Conservation (phyloP, 345 rosid species). For the Linum usitatissimum region DNA sequence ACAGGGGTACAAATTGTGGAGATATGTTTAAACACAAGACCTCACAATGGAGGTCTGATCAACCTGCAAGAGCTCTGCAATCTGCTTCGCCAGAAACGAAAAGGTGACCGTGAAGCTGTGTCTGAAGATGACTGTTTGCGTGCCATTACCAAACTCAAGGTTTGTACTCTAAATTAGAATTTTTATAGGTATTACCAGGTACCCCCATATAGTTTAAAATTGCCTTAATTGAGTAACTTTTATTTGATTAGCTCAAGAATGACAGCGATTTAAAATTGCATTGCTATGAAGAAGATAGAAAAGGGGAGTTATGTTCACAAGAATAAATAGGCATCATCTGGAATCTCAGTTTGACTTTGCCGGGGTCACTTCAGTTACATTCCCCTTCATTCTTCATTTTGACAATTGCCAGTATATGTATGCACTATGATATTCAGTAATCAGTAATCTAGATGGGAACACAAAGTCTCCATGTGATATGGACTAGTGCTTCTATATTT, state of each 20-base stretch:
- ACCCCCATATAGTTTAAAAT: neutral
- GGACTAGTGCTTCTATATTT: too few relatives aligned
- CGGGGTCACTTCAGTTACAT: too few relatives aligned
- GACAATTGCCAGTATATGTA: too few relatives aligned
- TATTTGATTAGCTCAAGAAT: neutral
- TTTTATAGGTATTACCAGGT: neutral
- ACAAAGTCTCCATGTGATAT: too few relatives aligned
- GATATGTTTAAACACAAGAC: conserved; percentile 84
- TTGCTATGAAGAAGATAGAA: too few relatives aligned
- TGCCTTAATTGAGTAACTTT: neutral
- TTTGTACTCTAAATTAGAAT: conserved; percentile 10
- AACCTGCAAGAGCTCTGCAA: conserved; percentile 68
- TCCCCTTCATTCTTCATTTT: too few relatives aligned
- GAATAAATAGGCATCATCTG: too few relatives aligned
- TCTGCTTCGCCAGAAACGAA: conserved; percentile 60
- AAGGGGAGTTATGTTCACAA: too few relatives aligned
- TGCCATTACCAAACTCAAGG: conserved; percentile 90
- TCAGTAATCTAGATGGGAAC: too few relatives aligned
- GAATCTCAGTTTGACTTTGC: too few relatives aligned
- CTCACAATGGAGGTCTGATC: conserved; percentile 83
- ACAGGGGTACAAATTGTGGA: conserved; percentile 91
- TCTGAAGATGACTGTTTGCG: conserved; percentile 95
- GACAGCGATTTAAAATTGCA: too few relatives aligned
- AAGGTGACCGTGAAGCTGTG: conserved; percentile 63
- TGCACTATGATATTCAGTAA: too few relatives aligned